Percentiles rank a stretch among this genome's conserved stretches.
Evolutionary conservation across 2,329 filamentous ascomycete species (phyloP).

Genomic region (Tolypocladium endophyticum): DNA sequence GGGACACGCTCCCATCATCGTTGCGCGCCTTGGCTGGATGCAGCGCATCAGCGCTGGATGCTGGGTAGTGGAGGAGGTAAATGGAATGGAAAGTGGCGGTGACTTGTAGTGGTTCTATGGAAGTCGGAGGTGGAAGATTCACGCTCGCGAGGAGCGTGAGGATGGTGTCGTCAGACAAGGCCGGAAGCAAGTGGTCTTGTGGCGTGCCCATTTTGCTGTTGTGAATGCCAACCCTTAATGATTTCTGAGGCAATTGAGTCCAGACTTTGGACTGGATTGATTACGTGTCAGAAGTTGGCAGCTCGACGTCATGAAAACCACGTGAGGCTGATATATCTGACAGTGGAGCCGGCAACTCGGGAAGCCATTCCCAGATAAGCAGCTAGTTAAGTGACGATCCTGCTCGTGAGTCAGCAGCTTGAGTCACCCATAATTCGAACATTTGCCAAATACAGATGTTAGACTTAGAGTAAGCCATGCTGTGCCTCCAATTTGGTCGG

Average conservation of each 20-base stretch:
- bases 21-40: not conserved
- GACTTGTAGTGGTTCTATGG: constrained; percentile 8
- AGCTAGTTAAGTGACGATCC: not conserved
- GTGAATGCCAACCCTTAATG: no score
- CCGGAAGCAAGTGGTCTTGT: not conserved
- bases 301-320: no score
- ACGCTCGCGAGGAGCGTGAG: constrained; percentile 7
- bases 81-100: constrained; percentile 15
- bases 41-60: not conserved
- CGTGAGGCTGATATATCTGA: not conserved
- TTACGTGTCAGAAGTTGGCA: no score
- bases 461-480: no score
- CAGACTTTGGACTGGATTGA: not conserved
- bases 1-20: constrained; percentile 2
- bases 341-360: not conserved
- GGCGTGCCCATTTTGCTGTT: constrained; percentile 1
- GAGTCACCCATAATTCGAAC: not conserved
- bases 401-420: not conserved
- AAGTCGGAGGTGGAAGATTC: constrained; percentile 5
- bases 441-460: no score
- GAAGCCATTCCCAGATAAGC: not conserved
- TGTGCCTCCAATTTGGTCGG: no score
- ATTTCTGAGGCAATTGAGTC: no score
- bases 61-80: constrained; percentile 11
- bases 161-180: constrained; percentile 6